These are phyloP conservation scores for Lactarius quietus DNA, from an alignment of 768 basidiomycete genomes.

Conservation along the genomic window DNA sequence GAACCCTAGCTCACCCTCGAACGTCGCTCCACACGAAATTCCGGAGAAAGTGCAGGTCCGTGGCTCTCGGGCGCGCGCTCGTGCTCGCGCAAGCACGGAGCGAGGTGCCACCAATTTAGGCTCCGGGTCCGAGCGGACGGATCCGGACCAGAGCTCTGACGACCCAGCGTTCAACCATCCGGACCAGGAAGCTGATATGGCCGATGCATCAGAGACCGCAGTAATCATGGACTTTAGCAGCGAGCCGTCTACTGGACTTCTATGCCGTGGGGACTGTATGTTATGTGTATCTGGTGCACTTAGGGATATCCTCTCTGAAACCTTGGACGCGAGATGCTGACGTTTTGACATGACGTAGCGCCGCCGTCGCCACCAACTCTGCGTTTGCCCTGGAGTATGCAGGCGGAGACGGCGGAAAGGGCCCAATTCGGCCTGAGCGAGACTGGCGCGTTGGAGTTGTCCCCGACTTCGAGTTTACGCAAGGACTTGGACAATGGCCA, in stretches of 20 bases:
- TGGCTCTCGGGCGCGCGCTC: background rate
- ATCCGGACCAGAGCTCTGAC: background rate
- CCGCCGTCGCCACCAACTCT: slow-evolving; percentile 1
- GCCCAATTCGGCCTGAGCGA: background rate
- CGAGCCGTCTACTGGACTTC: background rate
- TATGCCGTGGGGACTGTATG: background rate
- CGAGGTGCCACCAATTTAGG: background rate
- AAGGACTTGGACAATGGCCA: background rate
- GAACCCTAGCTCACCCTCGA: slow-evolving; percentile 2
- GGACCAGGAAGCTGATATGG: background rate
- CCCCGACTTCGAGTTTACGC: background rate
- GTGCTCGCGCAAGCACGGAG: background rate
- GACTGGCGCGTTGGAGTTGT: background rate
- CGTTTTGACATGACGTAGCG: background rate
- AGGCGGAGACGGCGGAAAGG: background rate
- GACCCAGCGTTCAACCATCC: background rate
- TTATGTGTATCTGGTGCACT: slow-evolving; percentile 9
- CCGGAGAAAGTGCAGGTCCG: background rate
- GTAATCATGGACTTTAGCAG: background rate
- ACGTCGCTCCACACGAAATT: background rate
- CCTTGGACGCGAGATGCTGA: background rate
- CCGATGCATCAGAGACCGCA: background rate
- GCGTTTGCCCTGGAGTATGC: slow-evolving; percentile 1
- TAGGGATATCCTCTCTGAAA: background rate
- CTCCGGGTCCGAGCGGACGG: background rate